These are phyloP conservation scores for Sphaceloma murrayae DNA, from an alignment of 2,329 filamentous ascomycete species.

Conservation along the genomic window DNA sequence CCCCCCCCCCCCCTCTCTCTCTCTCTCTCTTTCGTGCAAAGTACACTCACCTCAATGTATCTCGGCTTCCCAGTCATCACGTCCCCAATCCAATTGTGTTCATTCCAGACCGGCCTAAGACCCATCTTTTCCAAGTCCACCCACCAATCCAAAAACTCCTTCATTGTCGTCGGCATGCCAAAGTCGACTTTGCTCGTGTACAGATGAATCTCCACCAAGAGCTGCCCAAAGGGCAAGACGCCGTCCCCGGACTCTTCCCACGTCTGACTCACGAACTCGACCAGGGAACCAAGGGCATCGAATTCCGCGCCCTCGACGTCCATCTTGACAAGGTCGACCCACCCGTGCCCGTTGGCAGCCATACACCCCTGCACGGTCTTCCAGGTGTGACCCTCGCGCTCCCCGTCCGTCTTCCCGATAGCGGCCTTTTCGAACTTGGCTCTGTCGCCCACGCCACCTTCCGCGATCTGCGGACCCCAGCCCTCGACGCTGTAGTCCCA, in stretches of 20 bases:
- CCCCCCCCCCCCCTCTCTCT: no score
- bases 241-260: neutral
- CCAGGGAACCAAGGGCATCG: slow-evolving; percentile 16
- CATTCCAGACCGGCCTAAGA: neutral
- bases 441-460: slow-evolving; percentile 18
- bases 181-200: neutral
- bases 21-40: no score
- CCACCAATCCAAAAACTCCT: neutral
- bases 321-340: slow-evolving; percentile 36
- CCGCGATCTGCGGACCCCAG: slow-evolving; percentile 14
- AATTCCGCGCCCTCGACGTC: slow-evolving; percentile 34
- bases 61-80: neutral
- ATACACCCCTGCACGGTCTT: slow-evolving; percentile 33
- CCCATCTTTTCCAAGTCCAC: neutral
- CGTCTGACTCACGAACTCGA: neutral
- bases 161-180: neutral
- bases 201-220: neutral
- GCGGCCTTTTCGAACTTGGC: slow-evolving; percentile 30
- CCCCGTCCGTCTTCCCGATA: slow-evolving; percentile 27
- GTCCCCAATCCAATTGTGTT: neutral
- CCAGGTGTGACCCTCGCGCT: slow-evolving; percentile 24
- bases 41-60: neutral
- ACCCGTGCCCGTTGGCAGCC: slow-evolving; percentile 31
- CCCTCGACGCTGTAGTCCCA: slow-evolving; percentile 32
- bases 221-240: neutral